Evolutionary conservation across 352 stramenopile species (phyloP), one percentile per base, ranked within the genome.

Genomic region (Lagenidium sp.): DNA sequence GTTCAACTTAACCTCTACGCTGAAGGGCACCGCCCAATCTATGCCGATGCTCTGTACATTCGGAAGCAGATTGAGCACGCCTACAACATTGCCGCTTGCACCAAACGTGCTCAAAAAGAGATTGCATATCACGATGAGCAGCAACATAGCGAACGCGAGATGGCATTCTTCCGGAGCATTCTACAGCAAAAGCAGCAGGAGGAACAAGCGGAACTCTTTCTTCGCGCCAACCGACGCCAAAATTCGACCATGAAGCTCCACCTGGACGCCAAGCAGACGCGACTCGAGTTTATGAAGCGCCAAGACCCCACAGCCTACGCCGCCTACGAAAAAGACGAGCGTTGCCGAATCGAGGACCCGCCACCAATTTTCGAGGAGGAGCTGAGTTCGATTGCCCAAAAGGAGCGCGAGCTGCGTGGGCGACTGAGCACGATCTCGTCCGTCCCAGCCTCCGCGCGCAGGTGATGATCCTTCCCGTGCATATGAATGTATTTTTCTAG

Each of bases 201-300:
- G 40, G 68, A 66, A 15, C 72, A 86, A 53, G 68, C 64, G 1
- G 67, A 85, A 41, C 38, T 50, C 6, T 81, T 82, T 48, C 59
- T 80, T 41, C 63, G 67, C 41, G 60, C 62, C 0, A 80, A 79
- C 31, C 41, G 44, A 6, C 57, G 56, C 11, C 76, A 85, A 32
- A 89, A 85, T 36, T 88, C 75, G 30, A 86, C 68, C 13, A 69
- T 88, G 67, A 61, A 77, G 50, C 54, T 84, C 23, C 78, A 91
- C 50, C 58, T 86, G 28, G 72, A 88, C 23, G 67, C 79, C 20
- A 88, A 87, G 60, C 68, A 65, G 30, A 85, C 70, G 16, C 77
- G 73, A 1, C 49, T 83, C 21, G 73, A 84, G 45, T 77, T 86
- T 41, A 72, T 88, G 63, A 65, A 60, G 15, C 63, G 61, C 19